phyloP scores from a whole-genome alignment of 2,329 filamentous ascomycete genomes.

The Lasiodiplodia theobromae region DNA sequence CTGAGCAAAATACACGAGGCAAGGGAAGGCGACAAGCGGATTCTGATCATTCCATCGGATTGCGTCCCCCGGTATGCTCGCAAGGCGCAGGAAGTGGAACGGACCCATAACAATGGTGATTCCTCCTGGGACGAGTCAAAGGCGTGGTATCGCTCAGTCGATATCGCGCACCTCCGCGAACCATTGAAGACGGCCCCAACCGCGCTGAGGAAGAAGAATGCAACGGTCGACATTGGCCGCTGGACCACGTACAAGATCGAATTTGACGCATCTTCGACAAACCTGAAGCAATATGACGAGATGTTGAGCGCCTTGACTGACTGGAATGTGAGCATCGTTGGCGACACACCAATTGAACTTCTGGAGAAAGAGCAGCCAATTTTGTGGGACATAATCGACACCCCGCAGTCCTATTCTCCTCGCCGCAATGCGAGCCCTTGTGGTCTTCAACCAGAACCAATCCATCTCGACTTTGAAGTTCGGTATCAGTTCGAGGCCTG shows the following conservation, averaged over 20 bases:
- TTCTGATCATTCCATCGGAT: constrained; percentile 43
- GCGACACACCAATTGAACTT: constrained; percentile 53
- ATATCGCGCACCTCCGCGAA: constrained; percentile 58
- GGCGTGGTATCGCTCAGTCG: constrained; percentile 69
- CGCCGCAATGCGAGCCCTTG: not conserved
- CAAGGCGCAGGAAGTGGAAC: constrained; percentile 39
- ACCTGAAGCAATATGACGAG: constrained; percentile 46
- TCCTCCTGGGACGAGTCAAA: constrained; percentile 63
- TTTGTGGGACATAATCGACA: constrained; percentile 39
- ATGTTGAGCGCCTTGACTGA: constrained; percentile 68
- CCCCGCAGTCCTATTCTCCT: not conserved
- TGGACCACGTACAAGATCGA: constrained; percentile 68
- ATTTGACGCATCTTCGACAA: constrained; percentile 49
- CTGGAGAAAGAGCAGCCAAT: constrained; percentile 33
- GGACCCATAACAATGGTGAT: constrained; percentile 52
- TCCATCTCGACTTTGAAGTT: constrained; percentile 69
- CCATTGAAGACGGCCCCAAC: constrained; percentile 47
- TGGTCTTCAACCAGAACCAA: not conserved
- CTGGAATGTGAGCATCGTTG: constrained; percentile 70
- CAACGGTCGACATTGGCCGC: constrained; percentile 52
- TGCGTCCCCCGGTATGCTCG: constrained; percentile 55
- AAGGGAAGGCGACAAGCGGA: constrained; percentile 25
- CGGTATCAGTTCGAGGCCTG: constrained; percentile 94
- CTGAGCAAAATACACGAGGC: constrained; percentile 49
- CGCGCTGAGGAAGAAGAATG: constrained; percentile 47